Evolutionary conservation across 176 grass and related monocot genomes (phyloP), one percentile per base, ranked within the genome.

Genomic region (Lolium perenne): DNA sequence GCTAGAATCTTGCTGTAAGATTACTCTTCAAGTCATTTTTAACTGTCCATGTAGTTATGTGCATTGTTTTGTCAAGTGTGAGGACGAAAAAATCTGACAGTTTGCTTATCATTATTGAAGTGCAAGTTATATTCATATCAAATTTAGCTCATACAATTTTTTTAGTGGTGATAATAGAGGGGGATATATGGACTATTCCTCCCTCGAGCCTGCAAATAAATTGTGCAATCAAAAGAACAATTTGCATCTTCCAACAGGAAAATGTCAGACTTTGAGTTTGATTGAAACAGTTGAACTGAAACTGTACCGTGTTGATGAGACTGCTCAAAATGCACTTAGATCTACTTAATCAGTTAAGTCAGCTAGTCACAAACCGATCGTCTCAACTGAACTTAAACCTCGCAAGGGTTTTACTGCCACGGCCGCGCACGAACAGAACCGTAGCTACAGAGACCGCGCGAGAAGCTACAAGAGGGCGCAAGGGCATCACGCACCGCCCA

Each of bases 401-500:
- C 32, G 0, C 22, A 7, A 85, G 17, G 61, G 71, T 70, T 90
- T 67, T 77, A 71, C 22, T 3, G 6, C 4, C 38, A 40, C 12
- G 50, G 41, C 35, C 40, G 38, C 77, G 8, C 6, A 71, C 6
- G 20, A 60, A 51, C 15, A 41, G 15, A 26, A 12, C 8, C 1
- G 10, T 0, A 14, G 16, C 20, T 17, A 15, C 38, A 25, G 7
- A 45, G 62, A 38, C 26, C 7, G 5, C 12, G 43, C 8, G 50
- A 2, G 20, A 20, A 40, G 43, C 1, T 35, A 45, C 23, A 50
- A 0, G 43, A 8, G 25, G 50, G 26, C 25, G 66, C 46, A 51
- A 18, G 10, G 29, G 18, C 54, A 88, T 40, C 71, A 85, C 88
- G 35, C 74, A 95, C 97, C 97, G 40, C 97, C 94, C 84, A 89